Base-by-base conservation (phyloP, 2,329 filamentous ascomycete genomes). In the Colletotrichum plurivorum region DNA sequence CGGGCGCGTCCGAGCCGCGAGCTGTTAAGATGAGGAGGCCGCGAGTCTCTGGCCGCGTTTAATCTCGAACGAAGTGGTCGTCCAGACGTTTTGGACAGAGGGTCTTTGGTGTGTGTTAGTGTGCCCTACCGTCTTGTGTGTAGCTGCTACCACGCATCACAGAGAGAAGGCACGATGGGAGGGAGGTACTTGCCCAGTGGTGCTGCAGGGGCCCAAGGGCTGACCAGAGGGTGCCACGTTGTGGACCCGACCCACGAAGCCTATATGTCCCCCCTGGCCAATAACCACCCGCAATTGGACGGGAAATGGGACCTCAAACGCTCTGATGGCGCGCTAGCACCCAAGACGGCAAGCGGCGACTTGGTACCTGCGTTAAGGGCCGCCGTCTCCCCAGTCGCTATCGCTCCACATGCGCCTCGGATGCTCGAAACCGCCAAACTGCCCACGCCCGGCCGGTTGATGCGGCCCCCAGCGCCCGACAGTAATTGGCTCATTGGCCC, bases 361-460 rank as follows among this genome's bases (percentile, higher is more conserved):
- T 22, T 41, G 49, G 66, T 69, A 69, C 62, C 66, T 69, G 67
- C 67, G 62, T 67, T 25, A 60, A 61, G 18, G 55, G 45, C 62
- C 55, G 49, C 65, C 45, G 12, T 43, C 65, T 43, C 65, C 59
- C 48, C 59, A 46, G 59, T 63, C 48, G 49, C 31, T 46, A 52
- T 48, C 53, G 65, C 65, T 63, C 65, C 65, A 68, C 53, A 63
- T 48, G 20, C 59, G 36, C 55, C 49, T 46, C 22, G 46, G 52
- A 53, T 27, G 51, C 56, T 69, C 67, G 62, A 69, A 69, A 69
- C 67, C 51, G 62, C 55, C 66, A 65, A 52, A 69, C 49, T 63
- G 65, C 53, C 51, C 48, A 39, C 63, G 46, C 46, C 59, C 60
- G 39, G 31, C 45, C 31, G 54, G 25, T 51, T 41, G 22, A 31